Base-by-base conservation (phyloP, 2,329 filamentous ascomycete genomes). In the Neofusicoccum cordaticola region DNA sequence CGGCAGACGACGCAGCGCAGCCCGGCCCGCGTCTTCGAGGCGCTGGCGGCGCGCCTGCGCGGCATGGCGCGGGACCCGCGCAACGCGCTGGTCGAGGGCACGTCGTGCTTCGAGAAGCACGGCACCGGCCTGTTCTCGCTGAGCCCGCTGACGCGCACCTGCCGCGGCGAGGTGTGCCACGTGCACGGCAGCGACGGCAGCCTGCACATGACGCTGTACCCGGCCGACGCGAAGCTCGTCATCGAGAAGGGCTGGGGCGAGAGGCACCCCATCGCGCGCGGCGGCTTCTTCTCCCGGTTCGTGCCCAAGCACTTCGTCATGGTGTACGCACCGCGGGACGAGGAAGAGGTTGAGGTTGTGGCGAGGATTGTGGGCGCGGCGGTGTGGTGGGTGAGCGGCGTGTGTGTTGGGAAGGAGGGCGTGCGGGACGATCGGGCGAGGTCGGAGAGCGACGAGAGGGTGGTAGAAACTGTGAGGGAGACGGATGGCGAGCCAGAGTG, bases 91-190 rank as follows among this genome's bases (percentile, higher is more conserved):
- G 27, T 71, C 2, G 71, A 88, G 8, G 89, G 86, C 0, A 89
- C 84, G 0, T 92, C 88, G 1, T 93, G 90, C 72, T 88, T 95
- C 69, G 92, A 95, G 76, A 94, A 93, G 79, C 88, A 94, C 72
- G 90, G 90, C 47, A 84, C 91, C 5, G 91, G 89, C 0, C 82
- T 96, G 0, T 95, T 94, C 75, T 85, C 89, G 0, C 81, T 79
- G 2, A 81, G 84, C 58, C 88, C 89, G 0, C 81, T 89, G 67
- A 89, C 89, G 72, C 84, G 86, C 35, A 91, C 87, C 11, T 92
- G 89, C 70, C 86, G 89, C 69, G 91, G 91, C n/a, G 92, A 96
- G 77, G 85, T 96, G 48, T 90, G 87, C 70, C 92, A 96, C 74
- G 86, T 92, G 11, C 92, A 96, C 76, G 85, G 88, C 56, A 88